Conservation (phyloP, 495 filamentous ascomycete genomes). For the Parathielavia appendiculata region DNA sequence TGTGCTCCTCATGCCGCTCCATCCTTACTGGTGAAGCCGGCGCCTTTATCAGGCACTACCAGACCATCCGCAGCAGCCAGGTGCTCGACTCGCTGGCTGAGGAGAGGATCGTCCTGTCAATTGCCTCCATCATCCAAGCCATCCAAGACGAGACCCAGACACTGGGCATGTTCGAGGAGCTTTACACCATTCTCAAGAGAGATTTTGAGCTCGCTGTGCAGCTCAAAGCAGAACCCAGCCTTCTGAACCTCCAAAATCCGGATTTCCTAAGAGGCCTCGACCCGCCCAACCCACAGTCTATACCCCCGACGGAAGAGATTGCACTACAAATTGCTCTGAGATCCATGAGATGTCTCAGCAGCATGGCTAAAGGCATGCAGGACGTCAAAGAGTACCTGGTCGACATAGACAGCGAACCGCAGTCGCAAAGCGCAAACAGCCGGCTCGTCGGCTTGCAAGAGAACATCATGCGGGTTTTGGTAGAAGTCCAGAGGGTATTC, state of each 20-base stretch:
- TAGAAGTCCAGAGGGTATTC: conserved; percentile 49
- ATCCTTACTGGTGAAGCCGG: conserved; percentile 65
- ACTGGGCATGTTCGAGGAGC: conserved; percentile 53
- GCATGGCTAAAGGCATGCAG: conserved; percentile 76
- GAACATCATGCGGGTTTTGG: conserved; percentile 53
- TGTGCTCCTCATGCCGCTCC: conserved; percentile 75
- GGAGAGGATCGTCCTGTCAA: conserved; percentile 74
- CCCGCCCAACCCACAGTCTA: conserved; percentile 22
- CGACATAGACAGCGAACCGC: conserved; percentile 51
- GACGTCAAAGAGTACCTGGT: conserved; percentile 63
- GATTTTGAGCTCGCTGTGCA: conserved; percentile 50
- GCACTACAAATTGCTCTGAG: conserved; percentile 53
- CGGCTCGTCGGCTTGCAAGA: conserved; percentile 24
- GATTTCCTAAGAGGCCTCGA: conserved; percentile 31
- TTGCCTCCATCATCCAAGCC: conserved; percentile 79
- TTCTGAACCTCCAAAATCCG: conserved; percentile 35
- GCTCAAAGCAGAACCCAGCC: conserved; percentile 28
- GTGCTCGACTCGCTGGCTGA: conserved; percentile 65
- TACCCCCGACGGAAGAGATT: conserved; percentile 33
- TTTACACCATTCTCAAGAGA: conserved; percentile 59
- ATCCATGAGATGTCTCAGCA: conserved; percentile 66
- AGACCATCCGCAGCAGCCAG: conserved; percentile 53
- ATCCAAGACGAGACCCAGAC: conserved; percentile 60
- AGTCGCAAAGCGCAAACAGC: not conserved
- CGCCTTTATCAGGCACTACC: conserved; percentile 73